A percentile compares a stretch with the other conserved stretches of the same genome.
Conservation (phyloP, 2,329 filamentous ascomycete genomes). For the Pezicula carpinea region DNA sequence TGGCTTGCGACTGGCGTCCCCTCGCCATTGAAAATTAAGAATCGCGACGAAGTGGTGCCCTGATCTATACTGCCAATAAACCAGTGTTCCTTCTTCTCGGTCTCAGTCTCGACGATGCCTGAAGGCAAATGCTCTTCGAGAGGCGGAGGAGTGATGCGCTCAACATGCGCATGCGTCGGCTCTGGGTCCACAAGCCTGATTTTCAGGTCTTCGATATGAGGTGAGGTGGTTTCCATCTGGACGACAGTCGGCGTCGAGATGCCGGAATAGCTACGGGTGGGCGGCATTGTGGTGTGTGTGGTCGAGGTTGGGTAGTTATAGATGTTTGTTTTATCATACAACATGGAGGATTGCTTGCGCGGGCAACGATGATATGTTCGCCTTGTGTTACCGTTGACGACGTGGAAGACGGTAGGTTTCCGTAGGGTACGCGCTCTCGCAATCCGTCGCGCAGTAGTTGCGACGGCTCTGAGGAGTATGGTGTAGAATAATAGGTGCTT, state of each 20-base stretch:
- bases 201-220: neutral
- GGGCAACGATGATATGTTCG: too few species aligned
- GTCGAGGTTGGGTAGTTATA: too few species aligned
- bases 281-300: neutral
- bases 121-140: neutral
- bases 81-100: conserved; percentile 37
- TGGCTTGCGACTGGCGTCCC: conserved; percentile 77
- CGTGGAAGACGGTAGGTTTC: too few species aligned
- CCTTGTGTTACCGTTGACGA: too few species aligned
- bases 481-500: too few species aligned
- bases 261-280: neutral
- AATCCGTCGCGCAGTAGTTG: too few species aligned
- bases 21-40: conserved; percentile 80
- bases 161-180: neutral
- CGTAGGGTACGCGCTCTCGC: too few species aligned
- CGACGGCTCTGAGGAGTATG: too few species aligned
- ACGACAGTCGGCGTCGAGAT: neutral
- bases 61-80: conserved; percentile 89
- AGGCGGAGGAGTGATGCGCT: neutral
- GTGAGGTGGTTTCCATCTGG: neutral
- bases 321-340: too few species aligned
- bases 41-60: conserved; percentile 83
- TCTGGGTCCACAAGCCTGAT: neutral
- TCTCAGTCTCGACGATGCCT: neutral
- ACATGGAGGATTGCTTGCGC: too few species aligned